Evolutionary conservation across 805 yeast genomes (phyloP), one percentile per base, ranked within the genome.

Genomic region (Teunomyces gatunensis): DNA sequence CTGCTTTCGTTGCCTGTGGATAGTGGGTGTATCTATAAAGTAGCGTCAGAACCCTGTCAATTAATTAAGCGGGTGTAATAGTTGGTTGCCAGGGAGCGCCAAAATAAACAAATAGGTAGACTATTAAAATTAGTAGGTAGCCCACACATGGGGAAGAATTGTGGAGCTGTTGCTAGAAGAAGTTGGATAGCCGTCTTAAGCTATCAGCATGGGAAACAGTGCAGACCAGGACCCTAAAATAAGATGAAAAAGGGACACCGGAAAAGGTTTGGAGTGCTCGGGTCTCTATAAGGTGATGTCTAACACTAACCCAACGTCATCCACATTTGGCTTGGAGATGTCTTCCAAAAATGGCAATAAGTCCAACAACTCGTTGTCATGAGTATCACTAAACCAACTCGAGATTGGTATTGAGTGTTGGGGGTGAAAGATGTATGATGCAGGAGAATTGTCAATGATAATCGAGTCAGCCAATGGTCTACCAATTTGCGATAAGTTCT

Each of bases 371-470:
- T 94, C 99, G 64, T 91, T 91, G 67, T 94, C 99, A 66, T 94
- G 99, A 25, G 94, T 83, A 69, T 94, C 99, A 55, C 96, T 88
- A 75, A 94, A 94, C 99, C 99, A 94, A 65, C 94, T 85, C 55
- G 96, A 88, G 25, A 94, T 88, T 20, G 99, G 99, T 25, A 94
- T 86, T 6, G 98, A 96, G 71, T 94, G 97, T 66, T 89, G 96
- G 17, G 99, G 99, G 64, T 94, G 98, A 75, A 94, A 88, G 47
- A 92, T 84, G 68, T 94, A 94, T n/a, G 97, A 89, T 3, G 98
- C 96, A 1, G 99, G 98, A 2, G 98, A 91, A 68, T 94, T 94
- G 72, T 94, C 99, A 54, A 94, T 83, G 55, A 94, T 94, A 48
- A 94, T 90, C 39, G 87, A 74, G 55, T 90, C 96, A 47, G 79